Base-by-base conservation (phyloP, 129 eudicot species). In the Saposhnikovia divaricata region DNA sequence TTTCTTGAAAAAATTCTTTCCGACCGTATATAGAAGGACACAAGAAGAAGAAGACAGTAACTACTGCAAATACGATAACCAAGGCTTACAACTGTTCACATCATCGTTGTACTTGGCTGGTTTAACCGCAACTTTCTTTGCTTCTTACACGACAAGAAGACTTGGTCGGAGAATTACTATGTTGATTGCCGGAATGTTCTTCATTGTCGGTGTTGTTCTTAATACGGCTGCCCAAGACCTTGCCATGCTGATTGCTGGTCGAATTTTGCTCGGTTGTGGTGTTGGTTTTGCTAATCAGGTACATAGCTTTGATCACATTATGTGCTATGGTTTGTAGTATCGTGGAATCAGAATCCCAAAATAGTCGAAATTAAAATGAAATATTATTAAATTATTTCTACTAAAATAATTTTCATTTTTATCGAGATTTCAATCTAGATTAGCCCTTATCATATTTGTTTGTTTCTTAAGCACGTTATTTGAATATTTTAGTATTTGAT, bases 251-350 rank as follows among this genome's bases (percentile, higher is more conserved):
- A 96, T 96, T 78, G 31, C 86, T 59, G 99, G 99, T 6, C 85
- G 99, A 72, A 92, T 96, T 55, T 78, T 92, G 43, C 97, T 96
- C 79, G 99, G 98, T 16, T 92, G 96, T 80, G 99, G 99, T 0
- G 99, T 96, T 50, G 99, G 99, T 78, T 96, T 96, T 55, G 99
- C 97, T 68, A 92, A 96, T 77, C 98, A 96, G 97, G 99, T 94
- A 70, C 16, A 34, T 34, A 34, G 37, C 37, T 34, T 34, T 34
- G 1, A 2, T 34, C 37, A 34, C 37, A 34, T n/a, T n/a, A 1
- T 0, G 1, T 34, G 37, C 37, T 1, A 34, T 34, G 37, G 37
- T 34, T 34, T 34, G 37, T 34, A 34, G 37, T 34, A 34, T 34
- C 37, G 2, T 2, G 2, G 37, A 34, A 34, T 34, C 37, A 34